These are phyloP conservation scores for Phytophthora megakarya DNA, from an alignment of 352 stramenopile genomes.

Conservation along the genomic window DNA sequence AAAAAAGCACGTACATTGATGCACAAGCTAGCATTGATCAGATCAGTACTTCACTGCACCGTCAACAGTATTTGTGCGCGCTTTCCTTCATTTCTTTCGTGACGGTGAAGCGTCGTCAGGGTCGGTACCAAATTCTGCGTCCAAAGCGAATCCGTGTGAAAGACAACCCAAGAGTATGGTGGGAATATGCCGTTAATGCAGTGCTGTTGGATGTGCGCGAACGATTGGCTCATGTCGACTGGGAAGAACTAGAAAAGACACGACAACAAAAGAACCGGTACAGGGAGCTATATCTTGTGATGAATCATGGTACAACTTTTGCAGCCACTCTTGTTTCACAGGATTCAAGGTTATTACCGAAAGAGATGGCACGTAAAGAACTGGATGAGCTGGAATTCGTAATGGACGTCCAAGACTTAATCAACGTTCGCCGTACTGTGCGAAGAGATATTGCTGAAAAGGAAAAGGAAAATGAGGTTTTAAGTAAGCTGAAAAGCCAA, in stretches of 20 bases:
- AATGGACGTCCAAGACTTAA: conserved; percentile 74
- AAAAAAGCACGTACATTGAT: conserved; percentile 90
- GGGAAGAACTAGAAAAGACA: conserved; percentile 47
- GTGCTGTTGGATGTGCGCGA: conserved; percentile 77
- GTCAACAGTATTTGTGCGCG: conserved; percentile 76
- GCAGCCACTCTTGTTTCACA: conserved; percentile 45
- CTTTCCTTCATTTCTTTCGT: conserved; percentile 80
- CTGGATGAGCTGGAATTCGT: conserved; percentile 73
- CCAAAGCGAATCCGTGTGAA: conserved; percentile 48
- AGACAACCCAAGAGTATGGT: conserved; percentile 67
- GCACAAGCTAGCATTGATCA: conserved; percentile 73
- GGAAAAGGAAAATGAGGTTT: conserved; percentile 39
- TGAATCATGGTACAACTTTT: conserved; percentile 36
- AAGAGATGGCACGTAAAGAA: conserved; percentile 50
- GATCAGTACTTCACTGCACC: conserved; percentile 64
- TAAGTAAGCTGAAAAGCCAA: conserved; percentile 41
- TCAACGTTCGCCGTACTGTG: conserved; percentile 58
- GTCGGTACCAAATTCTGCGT: conserved; percentile 62
- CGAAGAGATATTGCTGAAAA: conserved; percentile 53
- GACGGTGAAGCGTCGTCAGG: conserved; percentile 61
- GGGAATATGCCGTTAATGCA: conserved; percentile 75
- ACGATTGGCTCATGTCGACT: conserved; percentile 72
- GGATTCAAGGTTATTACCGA: conserved; percentile 47
- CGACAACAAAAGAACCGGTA: conserved; percentile 53
- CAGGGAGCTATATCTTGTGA: conserved; percentile 61